Evolutionary conservation across 2,329 filamentous ascomycete species (phyloP), one percentile per base, ranked within the genome.

Genomic region (Beauveria sp.): DNA sequence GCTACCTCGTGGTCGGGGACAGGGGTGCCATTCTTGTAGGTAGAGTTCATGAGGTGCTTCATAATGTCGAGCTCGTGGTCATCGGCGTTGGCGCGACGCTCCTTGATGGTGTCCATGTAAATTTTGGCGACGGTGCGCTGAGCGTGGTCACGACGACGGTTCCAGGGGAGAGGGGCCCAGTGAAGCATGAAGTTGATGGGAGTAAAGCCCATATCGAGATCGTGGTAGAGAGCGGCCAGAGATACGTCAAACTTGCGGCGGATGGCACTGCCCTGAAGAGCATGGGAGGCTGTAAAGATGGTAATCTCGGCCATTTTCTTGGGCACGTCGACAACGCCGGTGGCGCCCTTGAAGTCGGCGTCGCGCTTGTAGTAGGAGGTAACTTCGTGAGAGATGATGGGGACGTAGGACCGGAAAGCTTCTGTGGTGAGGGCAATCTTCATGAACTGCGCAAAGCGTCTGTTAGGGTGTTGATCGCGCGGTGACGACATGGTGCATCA

Each of bases 141-240:
- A 28, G 91, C 91, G 65, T 82, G 79, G 68, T 96, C 91, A 64
- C 91, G 88, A 70, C 85, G 87, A 69, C 87, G 85, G 77, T 96
- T 96, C 76, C 91, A 90, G n/a, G 91, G 91, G 18, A 96, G 84
- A 55, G 91, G 91, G 28, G 88, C 87, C 90, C 91, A 96, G 67
- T 91, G 89, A 61, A 96, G 81, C 82, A 90, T 89, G 75, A 96
- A 96, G 79, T 96, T 96, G 78, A 96, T 84, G 12, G 91, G 88
- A 55, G 85, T 88, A 77, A 96, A 96, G 22, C 91, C 91, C 85
- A 91, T 91, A 71, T 96, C 91, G 62, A 96, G 84, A 69, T 96
- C 88, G 76, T 94, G 90, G 79, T 94, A 96, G 57, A 96, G 82
- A 63, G 87, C 81, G 62, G 91, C 91, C 66, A 96, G 90, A 16